Evolutionary conservation across 148 eudicot genomes (phyloP).

Genomic region (Camellia lanceoleosa): DNA sequence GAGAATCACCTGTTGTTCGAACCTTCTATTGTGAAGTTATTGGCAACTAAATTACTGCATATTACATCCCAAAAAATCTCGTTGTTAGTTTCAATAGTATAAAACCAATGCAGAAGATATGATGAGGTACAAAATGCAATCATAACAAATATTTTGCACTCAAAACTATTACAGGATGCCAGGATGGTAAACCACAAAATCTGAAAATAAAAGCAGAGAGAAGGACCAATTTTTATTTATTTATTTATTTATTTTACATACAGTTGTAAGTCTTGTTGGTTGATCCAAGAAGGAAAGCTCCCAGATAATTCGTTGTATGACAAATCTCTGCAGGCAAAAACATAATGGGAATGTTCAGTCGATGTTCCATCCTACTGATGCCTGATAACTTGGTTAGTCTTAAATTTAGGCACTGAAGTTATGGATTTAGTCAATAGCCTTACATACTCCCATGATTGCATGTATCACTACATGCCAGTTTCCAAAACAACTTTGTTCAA

Average conservation of each 20-base stretch:
- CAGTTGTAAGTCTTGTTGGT: constrained; percentile 50
- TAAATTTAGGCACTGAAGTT: not conserved
- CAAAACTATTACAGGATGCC: not conserved
- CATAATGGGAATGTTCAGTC: constrained; percentile 3
- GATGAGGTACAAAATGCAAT: not conserved
- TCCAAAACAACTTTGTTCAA: not conserved
- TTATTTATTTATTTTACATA: constrained; percentile 26
- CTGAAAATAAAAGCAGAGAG: not conserved
- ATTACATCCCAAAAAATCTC: not conserved
- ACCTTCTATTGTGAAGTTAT: constrained; percentile 55
- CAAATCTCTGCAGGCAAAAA: constrained; percentile 66
- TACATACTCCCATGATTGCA: not conserved
- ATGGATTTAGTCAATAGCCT: not conserved
- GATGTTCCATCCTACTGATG: not conserved
- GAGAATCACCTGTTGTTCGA: constrained; percentile 53
- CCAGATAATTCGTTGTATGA: constrained; percentile 87
- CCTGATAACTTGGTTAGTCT: not conserved
- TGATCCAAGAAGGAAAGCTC: constrained; percentile 76
- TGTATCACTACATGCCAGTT: not conserved
- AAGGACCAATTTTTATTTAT: not conserved
- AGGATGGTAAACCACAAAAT: not conserved
- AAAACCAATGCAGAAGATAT: not conserved
- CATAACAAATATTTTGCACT: not conserved
- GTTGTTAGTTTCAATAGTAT: constrained; percentile 13
- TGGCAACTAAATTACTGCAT: constrained; percentile 80